phyloP scores from a whole-genome alignment of 1,284 basidiomycete genomes.

The Heliocybe sulcata region DNA sequence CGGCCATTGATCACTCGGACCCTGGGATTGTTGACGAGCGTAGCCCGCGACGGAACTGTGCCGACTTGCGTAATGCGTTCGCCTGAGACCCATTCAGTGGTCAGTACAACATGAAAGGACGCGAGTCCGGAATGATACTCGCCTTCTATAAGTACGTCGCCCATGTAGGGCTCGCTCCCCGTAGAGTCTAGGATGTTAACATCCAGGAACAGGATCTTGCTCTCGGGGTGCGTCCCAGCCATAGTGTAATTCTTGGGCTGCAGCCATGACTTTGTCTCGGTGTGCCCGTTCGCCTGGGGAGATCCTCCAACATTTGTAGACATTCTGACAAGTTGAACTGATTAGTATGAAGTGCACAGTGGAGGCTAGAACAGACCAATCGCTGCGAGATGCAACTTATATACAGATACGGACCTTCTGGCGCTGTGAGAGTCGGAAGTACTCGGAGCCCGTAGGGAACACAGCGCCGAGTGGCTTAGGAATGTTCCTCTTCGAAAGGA shows the following conservation, averaged over 20 bases:
- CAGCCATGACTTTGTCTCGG: not conserved
- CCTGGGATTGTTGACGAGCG: not conserved
- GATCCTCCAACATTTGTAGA: not conserved
- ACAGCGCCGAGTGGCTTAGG: too few relatives aligned
- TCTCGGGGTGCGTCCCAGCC: slow-evolving; percentile 6
- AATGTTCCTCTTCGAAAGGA: too few relatives aligned
- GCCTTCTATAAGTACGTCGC: slow-evolving; percentile 23
- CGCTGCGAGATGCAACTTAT: too few relatives aligned
- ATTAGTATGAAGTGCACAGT: too few relatives aligned
- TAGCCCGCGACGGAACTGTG: not conserved
- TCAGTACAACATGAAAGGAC: too few relatives aligned
- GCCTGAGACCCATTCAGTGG: not conserved
- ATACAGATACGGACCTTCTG: too few relatives aligned
- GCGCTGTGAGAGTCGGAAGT: too few relatives aligned
- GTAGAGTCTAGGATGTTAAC: slow-evolving; percentile 25
- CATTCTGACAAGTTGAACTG: too few relatives aligned
- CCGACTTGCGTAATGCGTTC: not conserved
- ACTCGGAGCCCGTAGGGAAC: too few relatives aligned
- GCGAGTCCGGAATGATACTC: slow-evolving; percentile 21
- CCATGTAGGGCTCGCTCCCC: slow-evolving; percentile 18
- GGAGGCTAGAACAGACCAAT: too few relatives aligned
- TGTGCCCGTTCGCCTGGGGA: not conserved
- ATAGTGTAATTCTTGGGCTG: not conserved
- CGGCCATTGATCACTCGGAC: not conserved
- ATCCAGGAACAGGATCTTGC: slow-evolving; percentile 18